These are phyloP conservation scores for Eimeria maxima DNA, from an alignment of 169 alveolate species.

Conservation along the genomic window DNA sequence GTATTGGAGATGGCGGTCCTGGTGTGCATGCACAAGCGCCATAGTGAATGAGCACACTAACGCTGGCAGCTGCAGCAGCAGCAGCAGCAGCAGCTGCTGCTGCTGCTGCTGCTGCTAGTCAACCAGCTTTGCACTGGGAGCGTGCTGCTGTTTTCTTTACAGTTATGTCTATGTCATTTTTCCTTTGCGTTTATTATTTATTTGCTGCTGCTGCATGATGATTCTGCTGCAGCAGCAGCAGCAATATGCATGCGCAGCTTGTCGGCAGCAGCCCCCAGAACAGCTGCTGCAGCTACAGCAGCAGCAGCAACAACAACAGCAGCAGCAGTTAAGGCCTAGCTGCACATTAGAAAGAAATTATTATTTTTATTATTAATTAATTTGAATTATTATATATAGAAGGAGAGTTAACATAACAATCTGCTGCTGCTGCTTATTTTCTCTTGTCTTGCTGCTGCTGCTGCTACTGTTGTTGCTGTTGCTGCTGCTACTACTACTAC, in stretches of 20 bases:
- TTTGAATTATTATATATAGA: no score
- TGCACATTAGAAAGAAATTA: no score
- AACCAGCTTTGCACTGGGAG: not conserved
- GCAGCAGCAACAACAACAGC: conserved; percentile 32
- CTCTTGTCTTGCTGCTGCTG: conserved; percentile 22
- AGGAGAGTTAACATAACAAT: not conserved
- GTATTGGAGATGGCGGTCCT: not conserved
- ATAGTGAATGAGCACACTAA: not conserved
- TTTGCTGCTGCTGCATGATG: not conserved
- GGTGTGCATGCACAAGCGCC: conserved; percentile 17
- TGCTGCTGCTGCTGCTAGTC: conserved; percentile 4
- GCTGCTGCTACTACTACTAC: not conserved
- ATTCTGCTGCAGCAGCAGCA: not conserved
- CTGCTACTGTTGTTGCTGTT: conserved; percentile 15
- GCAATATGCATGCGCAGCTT: not conserved
- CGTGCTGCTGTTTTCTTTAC: not conserved
- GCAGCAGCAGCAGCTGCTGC: conserved; percentile 38
- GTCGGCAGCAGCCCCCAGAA: conserved; percentile 20
- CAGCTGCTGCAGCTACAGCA: conserved; percentile 39
- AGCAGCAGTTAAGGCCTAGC: not conserved
- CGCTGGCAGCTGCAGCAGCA: not conserved
- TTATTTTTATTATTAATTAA: no score
- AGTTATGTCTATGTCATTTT: not conserved
- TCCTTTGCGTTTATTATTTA: not conserved
- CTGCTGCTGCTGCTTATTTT: conserved; percentile 5